Conservation (phyloP, 2,329 filamentous ascomycete genomes). For the Pleoardoris graminearum region DNA sequence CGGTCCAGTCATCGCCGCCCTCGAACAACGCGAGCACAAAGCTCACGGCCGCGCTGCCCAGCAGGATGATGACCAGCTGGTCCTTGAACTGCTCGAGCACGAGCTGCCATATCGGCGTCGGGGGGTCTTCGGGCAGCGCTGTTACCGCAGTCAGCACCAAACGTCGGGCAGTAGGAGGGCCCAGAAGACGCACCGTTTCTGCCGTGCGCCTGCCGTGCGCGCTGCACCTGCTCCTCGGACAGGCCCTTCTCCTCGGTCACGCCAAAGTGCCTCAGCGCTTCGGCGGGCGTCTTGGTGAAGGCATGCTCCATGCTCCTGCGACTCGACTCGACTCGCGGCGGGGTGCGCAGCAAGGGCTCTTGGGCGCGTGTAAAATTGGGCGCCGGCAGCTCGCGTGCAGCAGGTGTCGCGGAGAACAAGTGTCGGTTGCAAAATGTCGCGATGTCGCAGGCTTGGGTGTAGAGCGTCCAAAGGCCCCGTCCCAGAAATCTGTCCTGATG, state of each 20-base stretch:
- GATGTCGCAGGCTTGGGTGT: too few species aligned
- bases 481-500: constrained; percentile 34
- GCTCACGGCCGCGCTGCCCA: constrained; percentile 89
- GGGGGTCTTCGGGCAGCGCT: constrained; percentile 85
- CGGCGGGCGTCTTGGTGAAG: constrained; percentile 53
- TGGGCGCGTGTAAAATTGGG: too few species aligned
- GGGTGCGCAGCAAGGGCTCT: neutral
- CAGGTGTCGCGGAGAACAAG: too few species aligned
- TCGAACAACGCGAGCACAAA: constrained; percentile 94
- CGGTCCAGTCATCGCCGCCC: constrained; percentile 90
- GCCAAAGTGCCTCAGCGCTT: constrained; percentile 57
- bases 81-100: constrained; percentile 99
- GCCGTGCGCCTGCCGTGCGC: constrained; percentile 55
- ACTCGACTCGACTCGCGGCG: neutral
- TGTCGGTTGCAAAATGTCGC: too few species aligned
- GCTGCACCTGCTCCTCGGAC: constrained; percentile 53
- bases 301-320: constrained; percentile 59
- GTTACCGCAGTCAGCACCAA: constrained; percentile 16
- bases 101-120: constrained; percentile 93
- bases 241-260: constrained; percentile 57
- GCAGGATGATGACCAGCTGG: constrained; percentile 91
- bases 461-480: constrained; percentile 1
- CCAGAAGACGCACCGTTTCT: constrained; percentile 57
- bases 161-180: neutral
- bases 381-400: too few species aligned